Evolutionary conservation across 108 stramenopile species (phyloP).

Genomic region (Stephanodiscus triporus): DNA sequence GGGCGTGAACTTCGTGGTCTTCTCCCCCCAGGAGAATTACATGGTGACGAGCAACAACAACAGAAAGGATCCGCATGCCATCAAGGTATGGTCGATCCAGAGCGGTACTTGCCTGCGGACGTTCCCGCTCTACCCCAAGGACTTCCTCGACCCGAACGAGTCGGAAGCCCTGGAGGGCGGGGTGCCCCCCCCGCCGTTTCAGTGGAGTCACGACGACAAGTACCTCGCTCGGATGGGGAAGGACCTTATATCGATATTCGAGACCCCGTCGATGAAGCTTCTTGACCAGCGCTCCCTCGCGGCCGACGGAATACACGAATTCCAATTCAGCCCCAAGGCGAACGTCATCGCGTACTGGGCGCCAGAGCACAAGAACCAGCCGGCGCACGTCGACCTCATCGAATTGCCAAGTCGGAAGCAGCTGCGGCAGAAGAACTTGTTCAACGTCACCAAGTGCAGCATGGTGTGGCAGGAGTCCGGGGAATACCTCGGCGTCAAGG

Average conservation of each 20-base stretch:
- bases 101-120: slow-evolving; percentile 81
- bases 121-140: slow-evolving; percentile 79
- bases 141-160: slow-evolving; percentile 48
- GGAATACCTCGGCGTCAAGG: slow-evolving; percentile 94
- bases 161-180: slow-evolving; percentile 16
- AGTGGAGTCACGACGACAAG: slow-evolving; percentile 93
- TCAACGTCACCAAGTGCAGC: slow-evolving; percentile 91
- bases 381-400: slow-evolving; percentile 93
- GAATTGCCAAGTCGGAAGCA: slow-evolving; percentile 90
- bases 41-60: slow-evolving; percentile 89
- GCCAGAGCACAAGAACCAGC: slow-evolving; percentile 90
- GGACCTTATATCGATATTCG: slow-evolving; percentile 90
- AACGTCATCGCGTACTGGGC: slow-evolving; percentile 96
- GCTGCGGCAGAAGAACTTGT: slow-evolving; percentile 94
- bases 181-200: slow-evolving; percentile 84
- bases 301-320: slow-evolving; percentile 92
- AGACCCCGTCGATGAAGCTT: slow-evolving; percentile 88
- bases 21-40: slow-evolving; percentile 89
- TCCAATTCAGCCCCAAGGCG: slow-evolving; percentile 93
- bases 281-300: slow-evolving; percentile 89
- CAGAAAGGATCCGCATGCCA: slow-evolving; percentile 74
- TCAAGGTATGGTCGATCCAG: slow-evolving; percentile 91
- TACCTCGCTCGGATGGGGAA: slow-evolving; percentile 95
- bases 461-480: slow-evolving; percentile 96
- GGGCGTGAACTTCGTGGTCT: slow-evolving; percentile 81